phyloP scores from a whole-genome alignment of 495 filamentous ascomycete genomes.

The Talaromyces stipitatus region DNA sequence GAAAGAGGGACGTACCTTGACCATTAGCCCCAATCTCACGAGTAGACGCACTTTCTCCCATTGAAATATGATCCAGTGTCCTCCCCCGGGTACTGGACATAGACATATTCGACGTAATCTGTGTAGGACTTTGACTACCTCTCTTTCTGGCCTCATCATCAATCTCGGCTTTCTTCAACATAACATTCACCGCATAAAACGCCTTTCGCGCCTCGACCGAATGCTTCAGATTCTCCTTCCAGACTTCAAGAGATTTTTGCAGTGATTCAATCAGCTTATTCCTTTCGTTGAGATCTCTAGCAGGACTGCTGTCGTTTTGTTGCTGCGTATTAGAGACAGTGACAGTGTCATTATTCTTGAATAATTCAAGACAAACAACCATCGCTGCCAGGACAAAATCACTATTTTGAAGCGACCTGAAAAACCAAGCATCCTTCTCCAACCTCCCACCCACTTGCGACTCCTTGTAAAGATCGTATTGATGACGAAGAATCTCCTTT shows the following conservation, averaged over 20 bases:
- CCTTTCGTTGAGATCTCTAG: conserved; percentile 41
- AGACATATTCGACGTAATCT: not conserved
- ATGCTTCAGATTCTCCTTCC: conserved; percentile 55
- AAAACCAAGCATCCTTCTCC: conserved; percentile 64
- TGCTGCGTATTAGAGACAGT: not conserved
- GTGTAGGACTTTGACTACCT: not conserved
- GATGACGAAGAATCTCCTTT: conserved; percentile 64
- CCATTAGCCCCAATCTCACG: not conserved
- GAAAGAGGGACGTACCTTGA: not conserved
- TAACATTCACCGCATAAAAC: conserved; percentile 59
- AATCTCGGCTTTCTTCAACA: conserved; percentile 61
- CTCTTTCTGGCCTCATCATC: conserved; percentile 2
- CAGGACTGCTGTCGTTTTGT: conserved; percentile 11
- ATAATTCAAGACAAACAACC: conserved; percentile 75
- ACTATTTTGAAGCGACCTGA: conserved; percentile 67
- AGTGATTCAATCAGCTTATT: conserved; percentile 61
- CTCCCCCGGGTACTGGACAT: not conserved
- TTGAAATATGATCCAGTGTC: not conserved
- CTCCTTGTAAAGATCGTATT: conserved; percentile 70
- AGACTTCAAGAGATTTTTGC: conserved; percentile 62
- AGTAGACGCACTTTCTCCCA: conserved; percentile 2
- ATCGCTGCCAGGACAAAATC: conserved; percentile 87
- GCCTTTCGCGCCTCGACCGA: conserved; percentile 81
- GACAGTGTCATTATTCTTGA: conserved; percentile 15
- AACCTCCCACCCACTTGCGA: conserved; percentile 65